Evolutionary conservation across 352 stramenopile species (phyloP), one percentile per base, ranked within the genome.

Genomic region (Globisporangium apiculatum): DNA sequence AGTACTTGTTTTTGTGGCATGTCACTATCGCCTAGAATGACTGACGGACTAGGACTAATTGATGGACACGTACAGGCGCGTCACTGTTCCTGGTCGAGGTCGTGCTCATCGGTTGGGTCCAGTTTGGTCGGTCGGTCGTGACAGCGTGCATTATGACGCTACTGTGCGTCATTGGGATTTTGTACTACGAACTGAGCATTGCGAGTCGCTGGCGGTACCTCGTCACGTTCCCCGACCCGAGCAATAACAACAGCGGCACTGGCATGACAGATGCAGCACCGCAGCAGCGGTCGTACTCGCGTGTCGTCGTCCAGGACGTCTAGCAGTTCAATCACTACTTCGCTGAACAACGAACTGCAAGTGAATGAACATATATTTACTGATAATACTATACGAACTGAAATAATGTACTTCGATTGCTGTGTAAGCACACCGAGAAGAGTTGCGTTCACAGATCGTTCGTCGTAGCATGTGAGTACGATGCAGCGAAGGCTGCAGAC

Each of bases 151-250:
- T 61, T n/a, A 82, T 93, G 54, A 87, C 73, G 1, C 60, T 58
- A n/a, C 49, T 89, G 7, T 85, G 75, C 48, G 54, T 61, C 2
- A 17, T 67, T 36, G 69, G 73, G 53, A 68, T 87, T 38, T 50
- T 89, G 17, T 87, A 85, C 60, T 91, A 81, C 54, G 76, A 88
- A 40, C 61, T 89, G 18, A 70, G 78, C 12, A 69, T 91, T 50
- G 73, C 78, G 46, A 89, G 80, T 61, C 65, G 74, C 36, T 94
- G 82, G 81, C 71, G 77, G 46, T 87, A 89, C 48, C 67, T 91
- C 24, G 78, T 90, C 55, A 79, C 87, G 43, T 76, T 79, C 42
- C 73, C 72, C 1, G 72, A 84, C 51, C 67, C 58, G 35, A 60
- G 43, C 48, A 64, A 48, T 38, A 40, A 31, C 24, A 31, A 31